Conservation (phyloP, 192 early-diverging fungal species). For the Lobosporangium transversale region DNA sequence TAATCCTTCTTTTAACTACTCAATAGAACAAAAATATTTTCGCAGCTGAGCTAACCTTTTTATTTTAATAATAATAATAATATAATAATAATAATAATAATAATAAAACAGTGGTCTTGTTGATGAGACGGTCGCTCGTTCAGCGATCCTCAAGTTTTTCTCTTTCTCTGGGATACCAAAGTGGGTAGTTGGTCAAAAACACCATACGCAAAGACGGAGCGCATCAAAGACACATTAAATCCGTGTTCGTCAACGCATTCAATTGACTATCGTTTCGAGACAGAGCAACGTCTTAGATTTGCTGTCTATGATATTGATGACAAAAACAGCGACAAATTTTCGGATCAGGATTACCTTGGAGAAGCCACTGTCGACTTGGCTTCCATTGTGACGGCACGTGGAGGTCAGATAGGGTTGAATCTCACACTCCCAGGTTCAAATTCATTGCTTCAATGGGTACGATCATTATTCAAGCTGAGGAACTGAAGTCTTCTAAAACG, state of each 20-base stretch:
- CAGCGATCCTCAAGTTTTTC: slow-evolving; percentile 45
- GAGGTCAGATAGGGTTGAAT: not conserved
- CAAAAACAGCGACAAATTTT: slow-evolving; percentile 33
- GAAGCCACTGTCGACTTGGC: slow-evolving; percentile 41
- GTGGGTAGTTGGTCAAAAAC: slow-evolving; percentile 17
- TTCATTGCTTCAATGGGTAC: slow-evolving; percentile 26
- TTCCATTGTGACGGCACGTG: slow-evolving; percentile 17
- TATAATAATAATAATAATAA: no score
- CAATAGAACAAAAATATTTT: no score
- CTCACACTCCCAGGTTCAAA: not conserved
- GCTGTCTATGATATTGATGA: slow-evolving; percentile 49
- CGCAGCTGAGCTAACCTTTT: no score
- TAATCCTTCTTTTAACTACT: not conserved
- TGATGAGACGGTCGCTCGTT: slow-evolving; percentile 5
- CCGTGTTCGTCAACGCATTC: slow-evolving; percentile 57
- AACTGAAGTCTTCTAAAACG: slow-evolving; percentile 35
- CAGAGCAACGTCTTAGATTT: slow-evolving; percentile 51
- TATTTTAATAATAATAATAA: no score
- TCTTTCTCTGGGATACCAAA: slow-evolving; percentile 29
- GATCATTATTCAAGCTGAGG: slow-evolving; percentile 59
- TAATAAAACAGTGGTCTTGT: no score
- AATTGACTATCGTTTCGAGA: slow-evolving; percentile 61
- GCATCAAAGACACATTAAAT: slow-evolving; percentile 57
- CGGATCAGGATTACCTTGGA: slow-evolving; percentile 56
- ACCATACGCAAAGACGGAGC: slow-evolving; percentile 48